Evolutionary conservation across 2,329 filamentous ascomycete species (phyloP).

Genomic region (Metarhizium anisopliae): DNA sequence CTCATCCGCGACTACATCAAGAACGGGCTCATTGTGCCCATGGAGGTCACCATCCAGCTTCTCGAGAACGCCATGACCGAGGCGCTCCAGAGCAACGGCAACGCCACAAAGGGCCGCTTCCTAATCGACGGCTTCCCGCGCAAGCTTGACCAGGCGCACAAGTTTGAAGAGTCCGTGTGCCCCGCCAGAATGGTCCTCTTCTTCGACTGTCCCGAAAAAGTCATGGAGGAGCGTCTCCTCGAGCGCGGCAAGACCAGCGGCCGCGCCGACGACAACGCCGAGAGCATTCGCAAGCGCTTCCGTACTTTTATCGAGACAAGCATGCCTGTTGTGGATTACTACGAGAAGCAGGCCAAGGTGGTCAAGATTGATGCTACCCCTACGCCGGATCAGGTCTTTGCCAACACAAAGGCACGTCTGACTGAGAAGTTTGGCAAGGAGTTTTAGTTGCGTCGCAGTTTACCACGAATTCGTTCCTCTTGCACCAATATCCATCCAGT

Average conservation of each 20-base stretch:
- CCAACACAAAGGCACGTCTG: slow-evolving; percentile 42
- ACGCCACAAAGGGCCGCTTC: slow-evolving; percentile 57
- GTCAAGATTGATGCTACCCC: slow-evolving; percentile 70
- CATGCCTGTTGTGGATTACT: slow-evolving; percentile 93
- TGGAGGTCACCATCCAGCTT: slow-evolving; percentile 92
- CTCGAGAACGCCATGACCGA: slow-evolving; percentile 88
- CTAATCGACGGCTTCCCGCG: slow-evolving; percentile 78
- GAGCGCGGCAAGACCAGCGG: slow-evolving; percentile 91
- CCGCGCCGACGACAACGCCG: slow-evolving; percentile 84
- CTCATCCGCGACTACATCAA: slow-evolving; percentile 92
- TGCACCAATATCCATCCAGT: no score
- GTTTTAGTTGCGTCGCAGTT: slow-evolving; percentile 12
- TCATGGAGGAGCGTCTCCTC: slow-evolving; percentile 76
- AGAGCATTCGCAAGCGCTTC: slow-evolving; percentile 95
- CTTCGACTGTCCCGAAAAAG: slow-evolving; percentile 83
- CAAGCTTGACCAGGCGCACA: slow-evolving; percentile 92
- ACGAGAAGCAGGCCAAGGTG: slow-evolving; percentile 66
- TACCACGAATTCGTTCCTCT: no score
- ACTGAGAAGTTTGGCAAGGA: slow-evolving; percentile 35
- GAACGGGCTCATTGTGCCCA: slow-evolving; percentile 93
- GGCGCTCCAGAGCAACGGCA: slow-evolving; percentile 43
- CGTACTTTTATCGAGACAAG: slow-evolving; percentile 88
- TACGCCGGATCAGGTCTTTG: slow-evolving; percentile 52
- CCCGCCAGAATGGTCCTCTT: slow-evolving; percentile 81
- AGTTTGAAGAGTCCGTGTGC: slow-evolving; percentile 87